phyloP scores from a whole-genome alignment of 179 eudicot species.

The Camellia oleifera region DNA sequence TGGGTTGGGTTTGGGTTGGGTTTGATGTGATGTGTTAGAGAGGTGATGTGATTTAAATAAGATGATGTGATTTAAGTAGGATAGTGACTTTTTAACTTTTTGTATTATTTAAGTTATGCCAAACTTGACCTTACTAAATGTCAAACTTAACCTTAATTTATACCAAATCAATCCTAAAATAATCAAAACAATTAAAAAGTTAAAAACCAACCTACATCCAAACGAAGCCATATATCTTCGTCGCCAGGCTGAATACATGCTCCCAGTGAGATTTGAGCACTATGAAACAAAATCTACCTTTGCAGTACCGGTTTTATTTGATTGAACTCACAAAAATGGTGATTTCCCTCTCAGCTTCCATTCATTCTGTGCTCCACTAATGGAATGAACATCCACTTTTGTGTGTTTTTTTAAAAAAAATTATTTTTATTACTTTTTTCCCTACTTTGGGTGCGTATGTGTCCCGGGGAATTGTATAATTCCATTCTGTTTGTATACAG shows the following conservation, averaged over 20 bases:
- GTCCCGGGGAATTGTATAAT: background rate
- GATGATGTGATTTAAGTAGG: too few species aligned
- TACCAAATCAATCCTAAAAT: too few species aligned
- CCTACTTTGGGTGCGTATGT: background rate
- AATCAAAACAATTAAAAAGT: too few species aligned
- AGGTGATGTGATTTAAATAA: too few species aligned
- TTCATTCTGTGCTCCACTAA: background rate
- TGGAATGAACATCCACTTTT: background rate
- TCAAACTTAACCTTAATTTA: too few species aligned
- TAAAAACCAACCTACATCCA: background rate
- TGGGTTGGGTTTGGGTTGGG: too few species aligned
- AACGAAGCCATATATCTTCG: background rate
- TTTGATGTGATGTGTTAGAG: too few species aligned
- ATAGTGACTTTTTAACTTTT: too few species aligned
- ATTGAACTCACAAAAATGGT: constrained; percentile 10
- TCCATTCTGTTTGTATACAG: background rate
- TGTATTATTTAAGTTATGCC: too few species aligned
- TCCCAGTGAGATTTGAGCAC: background rate
- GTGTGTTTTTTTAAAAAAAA: background rate
- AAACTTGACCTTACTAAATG: too few species aligned
- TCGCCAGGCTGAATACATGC: background rate
- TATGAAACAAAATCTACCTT: constrained; percentile 12
- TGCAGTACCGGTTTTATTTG: constrained; percentile 8
- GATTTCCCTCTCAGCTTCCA: constrained; percentile 17
- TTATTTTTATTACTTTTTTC: background rate